Conservation (phyloP, 1,284 basidiomycete genomes). For the Schizopora paradoxa region DNA sequence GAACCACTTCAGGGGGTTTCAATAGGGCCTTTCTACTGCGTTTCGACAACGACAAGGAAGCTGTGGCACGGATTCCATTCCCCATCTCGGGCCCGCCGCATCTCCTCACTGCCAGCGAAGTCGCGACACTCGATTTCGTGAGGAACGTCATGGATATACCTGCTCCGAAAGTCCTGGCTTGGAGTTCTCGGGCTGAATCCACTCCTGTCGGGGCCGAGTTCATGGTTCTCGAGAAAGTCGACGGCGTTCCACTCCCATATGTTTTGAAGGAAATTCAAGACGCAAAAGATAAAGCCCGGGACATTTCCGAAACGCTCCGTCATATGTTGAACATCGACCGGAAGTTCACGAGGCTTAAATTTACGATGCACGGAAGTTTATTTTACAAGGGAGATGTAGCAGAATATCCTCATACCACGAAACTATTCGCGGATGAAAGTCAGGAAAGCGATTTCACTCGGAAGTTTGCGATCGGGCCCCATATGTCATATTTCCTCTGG, state of each 20-base stretch:
- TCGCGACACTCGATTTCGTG: conserved; percentile 34
- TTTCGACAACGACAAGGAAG: conserved; percentile 28
- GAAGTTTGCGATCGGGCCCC: conserved; percentile 26
- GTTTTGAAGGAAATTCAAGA: conserved; percentile 22
- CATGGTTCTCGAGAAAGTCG: conserved; percentile 34
- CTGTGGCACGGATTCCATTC: conserved; percentile 30
- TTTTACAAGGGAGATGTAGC: conserved; percentile 33
- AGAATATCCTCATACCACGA: conserved; percentile 19
- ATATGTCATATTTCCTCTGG: conserved; percentile 25
- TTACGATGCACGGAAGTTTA: conserved; percentile 32
- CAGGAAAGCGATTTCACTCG: conserved; percentile 18
- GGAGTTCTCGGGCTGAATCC: no score
- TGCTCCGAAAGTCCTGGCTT: conserved; percentile 31
- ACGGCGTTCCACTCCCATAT: conserved; percentile 25
- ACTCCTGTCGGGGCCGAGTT: conserved; percentile 33
- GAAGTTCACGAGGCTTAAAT: conserved; percentile 20
- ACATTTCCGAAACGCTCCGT: conserved; percentile 15
- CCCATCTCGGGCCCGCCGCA: conserved; percentile 28
- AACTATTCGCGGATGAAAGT: conserved; percentile 13
- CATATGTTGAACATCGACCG: conserved; percentile 23
- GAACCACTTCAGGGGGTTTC: conserved; percentile 16
- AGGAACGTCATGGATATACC: conserved; percentile 28
- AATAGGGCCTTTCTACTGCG: conserved; percentile 30
- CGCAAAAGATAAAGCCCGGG: no score
- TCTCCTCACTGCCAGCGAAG: conserved; percentile 34